Evolutionary conservation across 139 green algal species (phyloP), one percentile per base, ranked within the genome.

Genomic region (Coelastrella sp.): DNA sequence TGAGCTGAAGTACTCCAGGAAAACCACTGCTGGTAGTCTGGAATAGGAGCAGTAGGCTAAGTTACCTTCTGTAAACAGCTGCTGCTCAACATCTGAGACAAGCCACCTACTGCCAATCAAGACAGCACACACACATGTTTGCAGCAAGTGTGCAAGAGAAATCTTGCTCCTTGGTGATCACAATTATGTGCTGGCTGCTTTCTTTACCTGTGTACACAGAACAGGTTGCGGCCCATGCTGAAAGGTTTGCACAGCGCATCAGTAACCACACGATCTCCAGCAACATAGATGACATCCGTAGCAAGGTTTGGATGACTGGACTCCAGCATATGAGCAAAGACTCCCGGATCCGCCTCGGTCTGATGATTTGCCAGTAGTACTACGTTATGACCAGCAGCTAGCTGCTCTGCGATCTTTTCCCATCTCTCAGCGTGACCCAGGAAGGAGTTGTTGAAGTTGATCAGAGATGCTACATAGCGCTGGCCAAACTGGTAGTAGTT

Each of bases 151-250:
- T n/a, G n/a, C n/a, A n/a, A n/a, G n/a, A n/a, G n/a, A n/a, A n/a
- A n/a, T n/a, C n/a, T n/a, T n/a, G n/a, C n/a, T n/a, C n/a, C n/a
- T n/a, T n/a, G n/a, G n/a, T n/a, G n/a, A n/a, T n/a, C n/a, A n/a
- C n/a, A n/a, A n/a, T n/a, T n/a, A n/a, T n/a, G n/a, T n/a, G n/a
- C n/a, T n/a, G n/a, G n/a, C 13, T 57, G 13, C 48, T 57, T 11
- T 15, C 17, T 15, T 64, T 21, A 64, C 53, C 53, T 98, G 91
- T 99, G 93, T 62, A 99, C 96, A 88, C 98, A 99, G 79, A 99
- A 98, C 23, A 99, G 93, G 92, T 99, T 99, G 86, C 98, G 94
- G 38, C 97, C 97, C 97, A 99, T 99, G 86, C 91, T 97, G 95
- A 99, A 99, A 48, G 98, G 98, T 84, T 98, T 98, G 93, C 94